phyloP scores from a whole-genome alignment of 2,329 filamentous ascomycete species.

The Pseudogymnoascus sp. region DNA sequence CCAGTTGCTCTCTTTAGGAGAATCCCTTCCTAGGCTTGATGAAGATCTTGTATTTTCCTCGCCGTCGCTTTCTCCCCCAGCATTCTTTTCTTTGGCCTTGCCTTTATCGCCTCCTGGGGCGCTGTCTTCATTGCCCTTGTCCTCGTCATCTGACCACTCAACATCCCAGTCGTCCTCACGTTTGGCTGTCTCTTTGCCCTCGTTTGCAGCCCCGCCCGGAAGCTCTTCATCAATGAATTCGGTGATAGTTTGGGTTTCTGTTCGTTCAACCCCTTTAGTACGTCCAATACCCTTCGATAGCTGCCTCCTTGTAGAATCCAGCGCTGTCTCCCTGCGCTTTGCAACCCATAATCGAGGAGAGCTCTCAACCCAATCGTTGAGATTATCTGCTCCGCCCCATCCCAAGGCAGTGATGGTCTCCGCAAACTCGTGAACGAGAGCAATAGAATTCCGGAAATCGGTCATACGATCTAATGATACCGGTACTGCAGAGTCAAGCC shows the following conservation, averaged over 20 bases:
- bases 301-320: constrained; percentile 66
- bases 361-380: constrained; percentile 74
- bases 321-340: constrained; percentile 71
- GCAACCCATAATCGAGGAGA: constrained; percentile 80
- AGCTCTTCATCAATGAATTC: constrained; percentile 60
- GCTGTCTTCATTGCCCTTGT: constrained; percentile 28
- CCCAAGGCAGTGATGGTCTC: constrained; percentile 53
- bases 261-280: constrained; percentile 67
- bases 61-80: not conserved
- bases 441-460: constrained; percentile 65
- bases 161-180: constrained; percentile 62
- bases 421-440: constrained; percentile 59
- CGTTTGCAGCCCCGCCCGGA: constrained; percentile 40
- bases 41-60: constrained; percentile 33
- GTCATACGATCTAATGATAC: constrained; percentile 64
- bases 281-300: constrained; percentile 61
- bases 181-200: constrained; percentile 36
- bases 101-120: not conserved
- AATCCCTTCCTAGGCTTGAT: constrained; percentile 43
- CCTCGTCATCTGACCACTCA: constrained; percentile 70
- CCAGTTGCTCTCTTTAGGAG: constrained; percentile 23
- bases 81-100: not conserved
- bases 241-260: constrained; percentile 76
- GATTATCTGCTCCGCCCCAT: constrained; percentile 56
- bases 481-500: constrained; percentile 73